Evolutionary conservation across 2,329 filamentous ascomycete species (phyloP), one percentile per base, ranked within the genome.

Genomic region (Fusarium sarcochroum): DNA sequence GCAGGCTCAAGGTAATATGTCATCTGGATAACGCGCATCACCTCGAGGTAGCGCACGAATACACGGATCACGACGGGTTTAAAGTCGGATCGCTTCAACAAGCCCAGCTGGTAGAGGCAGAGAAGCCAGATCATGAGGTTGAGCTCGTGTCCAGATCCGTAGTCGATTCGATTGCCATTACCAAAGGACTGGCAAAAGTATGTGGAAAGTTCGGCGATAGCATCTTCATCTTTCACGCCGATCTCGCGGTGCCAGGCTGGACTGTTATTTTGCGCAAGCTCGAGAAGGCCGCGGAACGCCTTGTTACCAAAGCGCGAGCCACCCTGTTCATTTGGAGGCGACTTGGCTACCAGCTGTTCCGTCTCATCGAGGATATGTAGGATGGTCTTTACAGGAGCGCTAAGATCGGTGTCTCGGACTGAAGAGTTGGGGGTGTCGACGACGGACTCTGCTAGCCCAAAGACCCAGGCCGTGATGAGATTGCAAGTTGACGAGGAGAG

Each of bases 1-100:
- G 96, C 96, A 3, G 96, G 96, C 76, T 99, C 96, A 50, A 99
- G 90, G 76, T 99, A 99, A 81, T 99, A 99, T 5, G 93, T 93
- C 67, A 89, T 90, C 79, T 99, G 96, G 17, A 98, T 87, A 23
- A 87, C 85, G 54, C 94, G 93, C 94, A 98, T 97, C 57, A 98
- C 85, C 49, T 84, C 81, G 45, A 99, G 88, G 77, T 99, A 99
- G 52, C 89, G 89, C 32, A 88, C 85, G 77, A 98, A 97, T 56
- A 98, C 88, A 58, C 87, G 84, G 46, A 98, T 87, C 3, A 93
- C 89, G 23, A 98, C 78, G 6, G 90, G 82, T 32, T 88, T 87
- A 79, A 97, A 97, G 71, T 94, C 91, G 13, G 84, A 73, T 7
- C 79, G 77, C 1, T 86, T 81, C 35, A 98, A 77, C 20, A 93